Evolutionary conservation across 208 protist genomes (phyloP), one percentile per base, ranked within the genome.

Genomic region (Tritrichomonas foetus): DNA sequence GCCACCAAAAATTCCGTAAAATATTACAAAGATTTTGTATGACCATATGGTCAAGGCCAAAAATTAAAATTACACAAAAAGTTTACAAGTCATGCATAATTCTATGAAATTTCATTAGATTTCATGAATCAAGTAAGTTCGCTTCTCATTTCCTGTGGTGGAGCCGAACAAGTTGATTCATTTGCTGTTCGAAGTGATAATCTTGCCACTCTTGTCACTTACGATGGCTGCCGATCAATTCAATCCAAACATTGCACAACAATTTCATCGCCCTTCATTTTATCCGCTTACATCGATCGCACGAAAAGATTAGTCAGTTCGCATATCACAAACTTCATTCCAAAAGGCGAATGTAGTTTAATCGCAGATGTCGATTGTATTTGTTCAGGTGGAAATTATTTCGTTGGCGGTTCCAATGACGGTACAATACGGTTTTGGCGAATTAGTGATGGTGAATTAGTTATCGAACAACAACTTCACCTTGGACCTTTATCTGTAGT

Each of bases 401-500:
- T 89, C 57, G 78, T 47, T 55, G 78, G 27, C 9, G 78, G 78
- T 5, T 55, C 47, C 13, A 20, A 25, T 53, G 78, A 89, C 57
- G 78, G 78, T 20, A 89, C 22, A 57, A 14, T 89, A 41, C 8
- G 39, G 16, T 22, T 89, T 11, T 89, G 78, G 78, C 33, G 30
- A 33, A 36, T 33, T 8, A 33, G 13, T 89, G 78, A 89, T 57
- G 78, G 78, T 20, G 78, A 89, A 49, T 27, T 89, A 39, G 78
- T 89, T 57, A 53, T 89, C 9, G 44, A 89, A n/a, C 47, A 89
- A 57, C 41, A 89, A n/a, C 44, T 89, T 44, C 47, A 89, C 57
- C 39, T 89, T 50, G 78, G 78, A 9, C 78, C 78, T 47, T 53
- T 89, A 53, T 39, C 78, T 27, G 44, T 44, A 39, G 1, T 89